Evolutionary conservation across 805 yeast genomes (phyloP).

Genomic region (Sugiyamaella valdiviana): DNA sequence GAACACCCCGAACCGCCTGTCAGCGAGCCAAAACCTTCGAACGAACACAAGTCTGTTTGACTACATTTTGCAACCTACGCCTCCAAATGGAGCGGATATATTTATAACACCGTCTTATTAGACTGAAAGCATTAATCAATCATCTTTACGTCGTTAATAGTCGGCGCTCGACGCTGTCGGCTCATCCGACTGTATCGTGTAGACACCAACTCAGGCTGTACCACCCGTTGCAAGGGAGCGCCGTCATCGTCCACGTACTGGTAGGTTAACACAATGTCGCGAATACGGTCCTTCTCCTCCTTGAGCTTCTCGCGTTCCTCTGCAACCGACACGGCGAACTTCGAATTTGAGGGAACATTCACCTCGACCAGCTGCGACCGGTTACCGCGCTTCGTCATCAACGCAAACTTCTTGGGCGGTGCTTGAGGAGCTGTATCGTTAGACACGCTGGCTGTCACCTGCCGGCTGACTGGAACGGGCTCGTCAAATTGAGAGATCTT

Average conservation of each 20-base stretch:
- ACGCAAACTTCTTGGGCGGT: conserved; percentile 29
- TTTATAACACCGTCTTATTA: background rate
- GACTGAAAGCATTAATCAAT: background rate
- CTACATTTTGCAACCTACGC: background rate
- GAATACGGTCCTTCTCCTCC: conserved; percentile 49
- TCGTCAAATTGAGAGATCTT: conserved; percentile 26
- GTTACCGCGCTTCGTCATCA: conserved; percentile 51
- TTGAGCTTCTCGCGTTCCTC: conserved; percentile 46
- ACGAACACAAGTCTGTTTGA: background rate
- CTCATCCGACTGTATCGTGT: conserved; percentile 13
- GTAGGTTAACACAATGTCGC: conserved; percentile 17
- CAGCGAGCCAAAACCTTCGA: background rate
- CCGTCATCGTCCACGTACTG: conserved; percentile 1
- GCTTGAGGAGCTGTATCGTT: conserved; percentile 1
- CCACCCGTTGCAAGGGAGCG: conserved; percentile 1
- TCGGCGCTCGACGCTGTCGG: conserved; percentile 3
- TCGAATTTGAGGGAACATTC: conserved; percentile 47
- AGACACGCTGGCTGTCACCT: background rate
- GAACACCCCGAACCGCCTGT: background rate
- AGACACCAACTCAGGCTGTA: conserved; percentile 16
- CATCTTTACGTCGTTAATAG: conserved; percentile 7
- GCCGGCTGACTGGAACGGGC: conserved; percentile 23
- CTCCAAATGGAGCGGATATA: no score
- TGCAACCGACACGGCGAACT: conserved; percentile 47
- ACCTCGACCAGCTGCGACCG: conserved; percentile 41